Conservation (phyloP, 2,329 filamentous ascomycete genomes). For the Verticillium nubilum region DNA sequence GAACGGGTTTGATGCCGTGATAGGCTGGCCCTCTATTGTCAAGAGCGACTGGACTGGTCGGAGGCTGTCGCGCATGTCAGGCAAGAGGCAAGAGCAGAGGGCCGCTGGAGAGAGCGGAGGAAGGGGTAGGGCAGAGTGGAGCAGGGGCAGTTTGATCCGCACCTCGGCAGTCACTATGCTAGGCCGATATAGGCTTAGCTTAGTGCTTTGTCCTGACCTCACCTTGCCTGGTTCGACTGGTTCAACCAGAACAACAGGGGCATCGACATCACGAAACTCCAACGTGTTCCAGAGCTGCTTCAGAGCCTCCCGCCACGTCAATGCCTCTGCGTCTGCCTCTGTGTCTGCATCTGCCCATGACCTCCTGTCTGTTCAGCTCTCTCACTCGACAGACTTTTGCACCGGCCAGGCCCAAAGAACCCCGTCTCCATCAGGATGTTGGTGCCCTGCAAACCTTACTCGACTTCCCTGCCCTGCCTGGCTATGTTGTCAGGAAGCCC, state of each 20-base stretch:
- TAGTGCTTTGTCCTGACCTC: slow-evolving; percentile 2
- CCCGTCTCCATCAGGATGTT: neutral
- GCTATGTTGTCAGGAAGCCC: neutral
- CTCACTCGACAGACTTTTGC: slow-evolving; percentile 6
- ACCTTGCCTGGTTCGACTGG: slow-evolving; percentile 7
- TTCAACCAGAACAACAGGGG: neutral
- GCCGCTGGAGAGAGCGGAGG: neutral
- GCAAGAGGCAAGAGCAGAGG: neutral
- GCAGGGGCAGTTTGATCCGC: slow-evolving; percentile 11
- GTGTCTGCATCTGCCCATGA: too few relatives aligned
- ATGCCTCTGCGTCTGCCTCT: slow-evolving; percentile 10
- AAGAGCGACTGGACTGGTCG: too few relatives aligned
- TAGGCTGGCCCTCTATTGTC: neutral
- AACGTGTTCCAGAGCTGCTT: slow-evolving; percentile 42
- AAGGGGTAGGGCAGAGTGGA: neutral
- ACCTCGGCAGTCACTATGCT: slow-evolving; percentile 3
- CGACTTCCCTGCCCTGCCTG: neutral
- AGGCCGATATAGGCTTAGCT: slow-evolving; percentile 1
- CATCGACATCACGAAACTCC: slow-evolving; percentile 30
- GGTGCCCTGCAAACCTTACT: slow-evolving; percentile 1
- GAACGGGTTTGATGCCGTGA: neutral
- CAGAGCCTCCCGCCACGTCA: slow-evolving; percentile 25
- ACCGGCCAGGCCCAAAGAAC: slow-evolving; percentile 2
- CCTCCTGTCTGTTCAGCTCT: neutral
- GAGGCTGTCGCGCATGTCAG: neutral